Percentiles rank a stretch among this genome's conserved stretches.
These are phyloP conservation scores for Lotmaria passim DNA, from an alignment of 208 protist genomes.

Conservation along the genomic window DNA sequence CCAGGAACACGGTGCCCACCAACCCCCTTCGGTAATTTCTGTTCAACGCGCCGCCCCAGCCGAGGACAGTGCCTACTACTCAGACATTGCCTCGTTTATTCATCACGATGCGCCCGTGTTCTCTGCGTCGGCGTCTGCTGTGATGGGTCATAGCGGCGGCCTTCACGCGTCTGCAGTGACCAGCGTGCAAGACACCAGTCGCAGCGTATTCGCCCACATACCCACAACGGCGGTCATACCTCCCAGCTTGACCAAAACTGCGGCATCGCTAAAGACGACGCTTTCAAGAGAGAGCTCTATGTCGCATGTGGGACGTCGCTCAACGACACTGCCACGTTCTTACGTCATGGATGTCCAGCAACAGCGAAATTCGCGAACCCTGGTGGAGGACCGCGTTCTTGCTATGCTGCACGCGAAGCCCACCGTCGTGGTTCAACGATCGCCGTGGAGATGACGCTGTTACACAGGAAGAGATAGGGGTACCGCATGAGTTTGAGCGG, in stretches of 20 bases:
- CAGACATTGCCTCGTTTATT: slow-evolving; percentile 35
- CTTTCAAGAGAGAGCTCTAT: neutral
- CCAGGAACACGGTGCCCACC: neutral
- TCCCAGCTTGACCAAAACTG: neutral
- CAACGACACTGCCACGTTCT: neutral
- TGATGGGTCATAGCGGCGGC: neutral
- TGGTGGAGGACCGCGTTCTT: slow-evolving; percentile 28
- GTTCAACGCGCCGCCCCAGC: neutral
- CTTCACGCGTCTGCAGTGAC: neutral
- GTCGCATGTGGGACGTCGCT: neutral
- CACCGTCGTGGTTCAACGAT: slow-evolving; percentile 23
- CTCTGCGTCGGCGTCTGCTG: neutral
- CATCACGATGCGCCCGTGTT: neutral
- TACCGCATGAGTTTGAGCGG: neutral
- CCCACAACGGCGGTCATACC: neutral
- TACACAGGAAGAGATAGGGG: neutral
- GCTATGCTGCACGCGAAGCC: slow-evolving; percentile 30
- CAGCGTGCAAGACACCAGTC: neutral
- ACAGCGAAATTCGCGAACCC: neutral
- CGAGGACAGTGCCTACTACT: slow-evolving; percentile 37
- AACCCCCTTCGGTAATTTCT: neutral
- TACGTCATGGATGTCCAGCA: slow-evolving; percentile 17
- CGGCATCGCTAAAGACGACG: neutral
- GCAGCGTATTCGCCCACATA: neutral
- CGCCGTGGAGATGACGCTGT: slow-evolving; percentile 19